Evolutionary conservation across 2,329 filamentous ascomycete genomes (phyloP).

Genomic region (Pseudogymnoascus sp.): DNA sequence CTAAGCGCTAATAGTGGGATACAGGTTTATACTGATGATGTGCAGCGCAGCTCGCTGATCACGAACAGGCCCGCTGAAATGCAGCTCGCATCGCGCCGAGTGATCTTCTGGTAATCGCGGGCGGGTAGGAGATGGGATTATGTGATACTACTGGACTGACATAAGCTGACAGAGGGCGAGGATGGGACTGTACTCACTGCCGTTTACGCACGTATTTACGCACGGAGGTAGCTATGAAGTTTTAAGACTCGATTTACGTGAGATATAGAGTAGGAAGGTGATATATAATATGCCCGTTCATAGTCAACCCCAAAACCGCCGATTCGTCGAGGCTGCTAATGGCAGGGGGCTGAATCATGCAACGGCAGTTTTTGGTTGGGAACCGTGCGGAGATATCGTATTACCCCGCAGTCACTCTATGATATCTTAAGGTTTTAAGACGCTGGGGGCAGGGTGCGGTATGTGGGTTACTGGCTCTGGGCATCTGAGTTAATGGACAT

Average conservation of each 20-base stretch:
- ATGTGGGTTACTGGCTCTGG: background rate
- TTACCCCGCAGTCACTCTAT: background rate
- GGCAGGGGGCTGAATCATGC: background rate
- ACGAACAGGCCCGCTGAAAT: no score
- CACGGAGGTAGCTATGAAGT: background rate
- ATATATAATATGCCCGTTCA: background rate
- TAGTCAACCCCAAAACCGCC: background rate
- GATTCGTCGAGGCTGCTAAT: background rate
- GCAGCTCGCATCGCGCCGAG: background rate
- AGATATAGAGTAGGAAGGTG: background rate
- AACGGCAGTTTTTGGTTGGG: background rate
- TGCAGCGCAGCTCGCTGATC: background rate
- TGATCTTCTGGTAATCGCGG: background rate
- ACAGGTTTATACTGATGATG: background rate
- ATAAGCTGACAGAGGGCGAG: background rate
- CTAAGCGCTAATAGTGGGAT: background rate
- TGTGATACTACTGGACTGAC: background rate
- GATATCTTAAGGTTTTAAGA: background rate
- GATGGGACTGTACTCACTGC: no score
- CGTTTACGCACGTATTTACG: no score
- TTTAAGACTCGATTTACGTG: background rate
- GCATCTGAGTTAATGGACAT: background rate
- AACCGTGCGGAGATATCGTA: background rate
- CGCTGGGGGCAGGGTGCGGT: background rate
- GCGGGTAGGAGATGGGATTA: background rate